Percentiles rank a stretch among this genome's conserved stretches.
phyloP scores from a whole-genome alignment of 768 basidiomycete species.

The Boletellus emodensis region DNA sequence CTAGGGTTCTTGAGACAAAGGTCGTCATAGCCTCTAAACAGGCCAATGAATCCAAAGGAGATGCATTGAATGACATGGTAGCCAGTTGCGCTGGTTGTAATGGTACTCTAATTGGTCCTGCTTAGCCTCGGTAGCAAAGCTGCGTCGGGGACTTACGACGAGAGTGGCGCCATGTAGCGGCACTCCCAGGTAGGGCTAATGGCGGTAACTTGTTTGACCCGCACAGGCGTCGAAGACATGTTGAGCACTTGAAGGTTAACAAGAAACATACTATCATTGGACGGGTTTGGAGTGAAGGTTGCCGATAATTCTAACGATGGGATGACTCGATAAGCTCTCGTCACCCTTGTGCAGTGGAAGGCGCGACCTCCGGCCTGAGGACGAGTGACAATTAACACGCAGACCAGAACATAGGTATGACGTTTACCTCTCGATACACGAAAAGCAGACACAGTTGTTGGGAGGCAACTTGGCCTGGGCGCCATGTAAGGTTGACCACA shows the following conservation, averaged over 20 bases:
- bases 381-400: constrained; percentile 3
- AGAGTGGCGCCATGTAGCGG: constrained; percentile 32
- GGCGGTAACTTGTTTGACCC: constrained; percentile 55
- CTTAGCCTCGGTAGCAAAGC: constrained; percentile 4
- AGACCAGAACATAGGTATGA: background rate
- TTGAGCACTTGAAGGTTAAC: constrained; percentile 59
- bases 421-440: constrained; percentile 58
- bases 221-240: constrained; percentile 37
- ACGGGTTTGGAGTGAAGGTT: constrained; percentile 47
- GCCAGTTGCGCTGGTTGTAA: constrained; percentile 48
- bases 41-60: constrained; percentile 34
- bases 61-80: constrained; percentile 41
- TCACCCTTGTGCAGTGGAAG: constrained; percentile 58
- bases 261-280: constrained; percentile 46
- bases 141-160: constrained; percentile 39
- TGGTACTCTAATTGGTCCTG: constrained; percentile 32
- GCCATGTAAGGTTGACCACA: constrained; percentile 51
- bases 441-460: constrained; percentile 60
- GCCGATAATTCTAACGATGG: constrained; percentile 55
- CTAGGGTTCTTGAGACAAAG: constrained; percentile 52
- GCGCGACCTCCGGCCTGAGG: constrained; percentile 41
- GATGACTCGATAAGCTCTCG: constrained; percentile 54
- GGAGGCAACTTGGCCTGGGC: constrained; percentile 45
- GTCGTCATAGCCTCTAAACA: constrained; percentile 41
- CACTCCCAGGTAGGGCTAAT: constrained; percentile 72